phyloP scores from a whole-genome alignment of 2,329 filamentous ascomycete genomes.

The Chalaropsis ovoidea region DNA sequence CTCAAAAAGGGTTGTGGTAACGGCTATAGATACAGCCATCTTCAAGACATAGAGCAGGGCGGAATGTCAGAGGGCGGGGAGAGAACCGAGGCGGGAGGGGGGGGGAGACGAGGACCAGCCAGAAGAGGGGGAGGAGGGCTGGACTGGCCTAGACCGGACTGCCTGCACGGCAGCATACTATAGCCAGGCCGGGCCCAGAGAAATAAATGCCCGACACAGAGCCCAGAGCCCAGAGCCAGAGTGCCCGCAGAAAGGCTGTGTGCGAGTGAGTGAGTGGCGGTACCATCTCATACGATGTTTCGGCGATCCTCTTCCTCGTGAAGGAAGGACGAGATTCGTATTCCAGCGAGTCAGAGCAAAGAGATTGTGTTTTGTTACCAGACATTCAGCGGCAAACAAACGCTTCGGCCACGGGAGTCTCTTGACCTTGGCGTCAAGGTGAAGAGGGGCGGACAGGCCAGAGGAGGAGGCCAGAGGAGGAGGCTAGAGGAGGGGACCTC shows the following conservation, averaged over 20 bases:
- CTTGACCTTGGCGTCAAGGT: background rate
- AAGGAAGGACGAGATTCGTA: slow-evolving; percentile 6
- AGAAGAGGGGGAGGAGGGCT: too few species aligned
- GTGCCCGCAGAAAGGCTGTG: background rate
- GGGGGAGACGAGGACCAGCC: background rate
- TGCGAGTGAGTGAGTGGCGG: slow-evolving; percentile 3
- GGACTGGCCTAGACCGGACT: too few species aligned
- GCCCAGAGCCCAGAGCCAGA: background rate
- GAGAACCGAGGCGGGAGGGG: background rate
- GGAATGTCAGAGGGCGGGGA: background rate
- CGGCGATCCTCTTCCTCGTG: background rate
- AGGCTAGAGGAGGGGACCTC: background rate
- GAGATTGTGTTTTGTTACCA: slow-evolving; percentile 3
- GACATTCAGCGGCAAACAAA: slow-evolving; percentile 4
- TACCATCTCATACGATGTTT: slow-evolving; percentile 2
- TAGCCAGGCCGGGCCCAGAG: background rate
- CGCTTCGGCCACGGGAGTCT: background rate
- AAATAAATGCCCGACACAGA: background rate
- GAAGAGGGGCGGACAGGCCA: slow-evolving; percentile 2
- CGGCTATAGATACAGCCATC: background rate
- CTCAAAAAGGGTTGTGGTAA: background rate
- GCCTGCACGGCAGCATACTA: too few species aligned
- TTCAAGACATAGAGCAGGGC: background rate
- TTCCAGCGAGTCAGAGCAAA: background rate
- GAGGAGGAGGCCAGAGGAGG: background rate